These are phyloP conservation scores for Colletotrichum falcatum DNA, from an alignment of 2,329 filamentous ascomycete genomes.

Conservation along the genomic window DNA sequence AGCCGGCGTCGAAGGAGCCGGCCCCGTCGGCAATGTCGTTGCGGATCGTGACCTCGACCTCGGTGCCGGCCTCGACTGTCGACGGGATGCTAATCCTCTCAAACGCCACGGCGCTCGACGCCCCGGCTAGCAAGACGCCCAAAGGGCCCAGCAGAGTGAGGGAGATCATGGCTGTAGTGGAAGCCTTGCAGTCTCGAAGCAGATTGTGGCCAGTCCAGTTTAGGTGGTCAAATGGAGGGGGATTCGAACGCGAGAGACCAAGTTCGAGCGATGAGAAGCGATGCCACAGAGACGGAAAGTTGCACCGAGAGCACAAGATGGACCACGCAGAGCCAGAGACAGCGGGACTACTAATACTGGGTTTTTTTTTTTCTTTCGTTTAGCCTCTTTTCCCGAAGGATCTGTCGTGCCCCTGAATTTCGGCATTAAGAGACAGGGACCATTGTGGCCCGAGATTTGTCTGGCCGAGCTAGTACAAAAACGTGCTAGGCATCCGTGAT, in stretches of 20 bases:
- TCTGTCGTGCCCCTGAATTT: not conserved
- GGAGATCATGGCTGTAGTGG: not conserved
- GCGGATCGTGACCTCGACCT: slow-evolving; percentile 50
- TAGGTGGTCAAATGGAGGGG: not conserved
- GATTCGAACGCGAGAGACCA: not conserved
- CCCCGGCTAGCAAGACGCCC: slow-evolving; percentile 7
- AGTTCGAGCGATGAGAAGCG: no score
- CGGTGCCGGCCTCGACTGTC: slow-evolving; percentile 34
- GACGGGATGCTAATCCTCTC: slow-evolving; percentile 11
- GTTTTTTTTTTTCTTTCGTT: not conserved
- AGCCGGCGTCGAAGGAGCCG: slow-evolving; percentile 43
- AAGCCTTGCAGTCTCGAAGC: not conserved
- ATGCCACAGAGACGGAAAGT: not conserved
- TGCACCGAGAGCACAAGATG: not conserved
- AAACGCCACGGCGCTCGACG: slow-evolving; percentile 1
- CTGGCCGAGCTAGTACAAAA: not conserved
- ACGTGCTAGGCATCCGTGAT: not conserved
- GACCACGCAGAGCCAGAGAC: not conserved
- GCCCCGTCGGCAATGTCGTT: slow-evolving; percentile 44
- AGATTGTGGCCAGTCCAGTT: not conserved
- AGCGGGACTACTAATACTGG: no score
- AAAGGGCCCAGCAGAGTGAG: not conserved
- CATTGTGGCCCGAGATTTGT: not conserved
- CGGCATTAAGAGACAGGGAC: not conserved
- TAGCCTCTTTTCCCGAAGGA: not conserved